Conservation (phyloP, 225 moss, liverwort and hornwort species). For the Sphagnum contortum region DNA sequence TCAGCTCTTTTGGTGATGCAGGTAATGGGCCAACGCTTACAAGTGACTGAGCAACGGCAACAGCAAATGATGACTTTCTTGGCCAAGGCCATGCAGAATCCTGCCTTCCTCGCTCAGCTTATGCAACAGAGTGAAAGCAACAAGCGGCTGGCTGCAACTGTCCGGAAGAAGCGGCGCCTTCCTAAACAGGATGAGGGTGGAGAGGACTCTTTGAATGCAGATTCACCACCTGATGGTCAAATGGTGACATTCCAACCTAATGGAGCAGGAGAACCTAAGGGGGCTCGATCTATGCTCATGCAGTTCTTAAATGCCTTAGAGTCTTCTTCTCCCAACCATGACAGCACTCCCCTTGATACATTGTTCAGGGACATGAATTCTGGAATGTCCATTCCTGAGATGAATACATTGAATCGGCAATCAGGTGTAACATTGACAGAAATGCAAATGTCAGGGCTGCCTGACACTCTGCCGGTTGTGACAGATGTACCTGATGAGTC, state of each 20-base stretch:
- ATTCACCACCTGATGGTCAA: conserved; percentile 55
- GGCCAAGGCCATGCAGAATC: conserved; percentile 79
- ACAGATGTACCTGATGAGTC: conserved; percentile 22
- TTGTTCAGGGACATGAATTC: conserved; percentile 47
- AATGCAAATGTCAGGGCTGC: conserved; percentile 38
- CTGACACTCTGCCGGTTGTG: conserved; percentile 19
- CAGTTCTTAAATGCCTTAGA: conserved; percentile 53
- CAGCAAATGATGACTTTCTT: conserved; percentile 83
- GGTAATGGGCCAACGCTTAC: conserved; percentile 54
- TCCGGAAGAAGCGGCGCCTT: conserved; percentile 84
- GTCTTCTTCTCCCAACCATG: conserved; percentile 34
- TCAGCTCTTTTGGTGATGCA: conserved; percentile 22
- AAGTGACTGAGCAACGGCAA: conserved; percentile 66
- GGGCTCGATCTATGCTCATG: conserved; percentile 55
- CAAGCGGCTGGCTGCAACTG: conserved; percentile 44
- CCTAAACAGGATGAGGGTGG: conserved; percentile 64
- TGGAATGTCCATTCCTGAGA: conserved; percentile 20
- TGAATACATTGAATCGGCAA: conserved; percentile 34
- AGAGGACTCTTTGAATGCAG: conserved; percentile 36
- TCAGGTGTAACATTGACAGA: conserved; percentile 66
- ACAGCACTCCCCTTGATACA: conserved; percentile 37
- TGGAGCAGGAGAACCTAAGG: conserved; percentile 39
- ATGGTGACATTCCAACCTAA: conserved; percentile 78
- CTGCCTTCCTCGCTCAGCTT: conserved; percentile 65
- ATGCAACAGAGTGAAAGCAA: conserved; percentile 56